Evolutionary conservation across 805 yeast species (phyloP), one percentile per base, ranked within the genome.

Genomic region (Danielozyma ontarioensis): DNA sequence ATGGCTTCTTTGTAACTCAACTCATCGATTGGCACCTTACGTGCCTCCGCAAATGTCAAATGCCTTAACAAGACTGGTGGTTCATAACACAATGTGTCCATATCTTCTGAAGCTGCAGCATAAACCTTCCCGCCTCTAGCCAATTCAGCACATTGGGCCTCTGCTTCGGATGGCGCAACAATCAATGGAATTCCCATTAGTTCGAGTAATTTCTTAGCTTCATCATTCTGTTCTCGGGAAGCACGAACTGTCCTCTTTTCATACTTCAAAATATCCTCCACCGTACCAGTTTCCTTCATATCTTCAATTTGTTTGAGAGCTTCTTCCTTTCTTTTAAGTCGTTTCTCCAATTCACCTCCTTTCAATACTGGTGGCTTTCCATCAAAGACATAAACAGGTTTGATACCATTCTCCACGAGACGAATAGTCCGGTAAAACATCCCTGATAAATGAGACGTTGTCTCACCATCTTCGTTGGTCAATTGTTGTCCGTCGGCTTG

Each of bases 31-130:
- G 97, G 97, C 57, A 85, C 76, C 57, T 93, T 93, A 48, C 95
- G 74, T 18, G 95, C 90, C 53, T 93, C 98, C 1, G 97, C 79
- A 45, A 89, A 93, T 0, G 97, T 93, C 57, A 93, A 70, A 55
- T 93, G 95, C 44, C 98, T 74, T 40, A 93, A 68, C 34, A 93
- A 62, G 39, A 64, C 78, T 4, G 95, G 93, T 2, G 97, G 85
- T 36, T 78, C 80, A 54, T 90, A 93, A 51, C 97, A 93, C 35
- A 93, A 58, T 1, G 98, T 93, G 61, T 93, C 98, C 98, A 93
- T 93, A 76, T 93, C 98, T 57, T 93, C 98, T 4, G 95, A 83
- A 1, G 97, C 98, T 3, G 97, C 96, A 6, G 95, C 98, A 54
- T 80, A 93, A 0, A 90, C 97, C 52, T 87, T 88, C 2, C 96